Percentiles rank a stretch among this genome's conserved stretches.
These are phyloP conservation scores for Clonostachys byssicola DNA, from an alignment of 2,329 filamentous ascomycete species.

Conservation along the genomic window DNA sequence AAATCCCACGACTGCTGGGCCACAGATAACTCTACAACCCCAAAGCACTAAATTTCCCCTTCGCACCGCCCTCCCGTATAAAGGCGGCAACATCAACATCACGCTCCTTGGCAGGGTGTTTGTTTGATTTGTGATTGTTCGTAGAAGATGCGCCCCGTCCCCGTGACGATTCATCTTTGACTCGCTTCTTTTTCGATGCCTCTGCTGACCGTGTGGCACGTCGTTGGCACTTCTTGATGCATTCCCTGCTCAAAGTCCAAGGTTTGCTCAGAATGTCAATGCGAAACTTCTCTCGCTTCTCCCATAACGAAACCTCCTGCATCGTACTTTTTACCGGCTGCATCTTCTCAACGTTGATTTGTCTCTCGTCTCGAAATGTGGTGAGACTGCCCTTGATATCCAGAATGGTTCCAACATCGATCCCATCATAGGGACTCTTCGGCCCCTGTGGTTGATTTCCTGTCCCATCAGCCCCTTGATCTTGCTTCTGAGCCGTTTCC, in stretches of 20 bases:
- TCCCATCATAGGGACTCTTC: conserved; percentile 13
- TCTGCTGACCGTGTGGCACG: too few relatives aligned
- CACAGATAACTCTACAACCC: conserved; percentile 17
- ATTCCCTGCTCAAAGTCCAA: conserved; percentile 48
- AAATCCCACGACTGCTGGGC: not conserved
- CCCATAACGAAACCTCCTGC: conserved; percentile 56
- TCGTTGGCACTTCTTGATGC: conserved; percentile 38
- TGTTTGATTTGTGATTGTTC: not conserved
- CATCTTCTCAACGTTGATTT: conserved; percentile 49
- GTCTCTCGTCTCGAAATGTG: conserved; percentile 40
- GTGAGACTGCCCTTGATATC: conserved; percentile 52
- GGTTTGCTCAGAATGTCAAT: conserved; percentile 42
- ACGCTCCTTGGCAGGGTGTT: too few relatives aligned
- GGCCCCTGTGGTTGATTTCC: too few relatives aligned
- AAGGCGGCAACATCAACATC: too few relatives aligned
- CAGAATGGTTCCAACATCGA: conserved; percentile 50
- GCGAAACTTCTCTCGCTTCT: conserved; percentile 45
- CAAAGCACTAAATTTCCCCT: conserved; percentile 25
- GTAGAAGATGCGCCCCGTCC: not conserved
- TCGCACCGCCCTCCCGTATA: not conserved
- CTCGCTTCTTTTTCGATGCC: not conserved
- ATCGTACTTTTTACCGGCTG: conserved; percentile 43
- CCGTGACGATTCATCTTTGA: not conserved
- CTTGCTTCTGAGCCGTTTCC: not conserved
- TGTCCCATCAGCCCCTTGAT: not conserved